phyloP scores from a whole-genome alignment of 2,329 filamentous ascomycete genomes.

The Exophiala lecanii-corni region DNA sequence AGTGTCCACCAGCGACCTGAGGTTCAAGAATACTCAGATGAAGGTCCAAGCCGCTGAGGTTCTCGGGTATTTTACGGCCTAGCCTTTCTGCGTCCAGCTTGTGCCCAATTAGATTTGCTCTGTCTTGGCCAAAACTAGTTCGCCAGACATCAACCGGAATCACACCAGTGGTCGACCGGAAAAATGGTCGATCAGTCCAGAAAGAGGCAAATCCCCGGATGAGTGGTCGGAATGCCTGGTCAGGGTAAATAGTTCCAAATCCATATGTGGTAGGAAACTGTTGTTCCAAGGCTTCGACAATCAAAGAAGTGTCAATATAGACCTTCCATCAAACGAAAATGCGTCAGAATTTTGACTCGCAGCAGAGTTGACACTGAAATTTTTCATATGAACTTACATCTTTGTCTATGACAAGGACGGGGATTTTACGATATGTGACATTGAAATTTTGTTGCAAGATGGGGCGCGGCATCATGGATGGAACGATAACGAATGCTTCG shows the following conservation, averaged over 20 bases:
- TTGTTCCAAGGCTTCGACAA: conserved; percentile 20
- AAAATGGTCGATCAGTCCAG: conserved; percentile 23
- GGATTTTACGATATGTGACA: conserved; percentile 64
- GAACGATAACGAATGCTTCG: conserved; percentile 32
- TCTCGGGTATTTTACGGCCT: conserved; percentile 21
- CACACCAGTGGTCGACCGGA: conserved; percentile 22
- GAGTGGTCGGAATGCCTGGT: conserved; percentile 5
- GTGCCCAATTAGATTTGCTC: conserved; percentile 23
- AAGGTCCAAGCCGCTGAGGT: conserved; percentile 20
- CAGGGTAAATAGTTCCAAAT: conserved; percentile 16
- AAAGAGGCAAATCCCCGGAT: conserved; percentile 17
- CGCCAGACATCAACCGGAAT: conserved; percentile 23
- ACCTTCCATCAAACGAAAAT: too few species aligned
- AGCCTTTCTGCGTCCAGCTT: conserved; percentile 22
- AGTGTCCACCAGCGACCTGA: conserved; percentile 8
- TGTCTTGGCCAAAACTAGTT: conserved; percentile 19
- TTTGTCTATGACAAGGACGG: conserved; percentile 59
- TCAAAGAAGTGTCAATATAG: conserved; percentile 25
- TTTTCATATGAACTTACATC: conserved; percentile 35
- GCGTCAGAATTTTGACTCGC: too few species aligned
- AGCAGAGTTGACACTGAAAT: too few species aligned
- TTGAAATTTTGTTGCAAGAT: conserved; percentile 57
- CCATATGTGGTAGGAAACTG: conserved; percentile 12
- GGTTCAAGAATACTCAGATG: conserved; percentile 22
- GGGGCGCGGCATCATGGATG: conserved; percentile 60